These are phyloP conservation scores for Aureobasidium sp. DNA, from an alignment of 2,329 filamentous ascomycete species.

Conservation along the genomic window DNA sequence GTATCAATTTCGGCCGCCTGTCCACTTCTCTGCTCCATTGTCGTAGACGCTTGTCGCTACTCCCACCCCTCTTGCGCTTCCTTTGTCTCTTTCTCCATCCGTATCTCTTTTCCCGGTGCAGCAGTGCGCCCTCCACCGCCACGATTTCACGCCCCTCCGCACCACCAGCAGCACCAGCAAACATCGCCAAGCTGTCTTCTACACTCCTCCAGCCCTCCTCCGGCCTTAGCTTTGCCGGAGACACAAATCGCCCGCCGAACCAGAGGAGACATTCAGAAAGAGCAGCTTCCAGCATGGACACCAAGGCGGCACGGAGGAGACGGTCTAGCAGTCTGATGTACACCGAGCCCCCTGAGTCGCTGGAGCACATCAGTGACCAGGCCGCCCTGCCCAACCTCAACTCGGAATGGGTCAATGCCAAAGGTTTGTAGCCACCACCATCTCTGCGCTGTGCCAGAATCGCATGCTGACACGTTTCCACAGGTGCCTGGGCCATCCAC, in stretches of 20 bases:
- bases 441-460: not conserved
- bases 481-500: constrained; percentile 97
- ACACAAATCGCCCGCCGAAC: constrained; percentile 61
- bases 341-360: constrained; percentile 89
- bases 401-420: constrained; percentile 97
- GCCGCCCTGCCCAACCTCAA: constrained; percentile 90
- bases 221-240: constrained; percentile 76
- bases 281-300: constrained; percentile 53
- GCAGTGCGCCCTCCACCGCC: not conserved
- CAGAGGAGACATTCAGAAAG: constrained; percentile 43
- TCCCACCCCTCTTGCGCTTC: not conserved
- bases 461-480: constrained; percentile 17
- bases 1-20: constrained; percentile 1
- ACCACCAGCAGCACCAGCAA: constrained; percentile 25
- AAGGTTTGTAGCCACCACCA: constrained; percentile 54
- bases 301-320: constrained; percentile 53
- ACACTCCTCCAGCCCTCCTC: constrained; percentile 65
- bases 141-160: constrained; percentile 2
- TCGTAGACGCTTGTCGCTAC: not conserved
- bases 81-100: not conserved
- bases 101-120: not conserved
- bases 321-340: constrained; percentile 98
- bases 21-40: not conserved
- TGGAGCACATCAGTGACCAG: constrained; percentile 97
- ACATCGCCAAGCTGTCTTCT: constrained; percentile 95